These are phyloP conservation scores for Cystoisospora suis DNA, from an alignment of 169 alveolate species.

Conservation along the genomic window DNA sequence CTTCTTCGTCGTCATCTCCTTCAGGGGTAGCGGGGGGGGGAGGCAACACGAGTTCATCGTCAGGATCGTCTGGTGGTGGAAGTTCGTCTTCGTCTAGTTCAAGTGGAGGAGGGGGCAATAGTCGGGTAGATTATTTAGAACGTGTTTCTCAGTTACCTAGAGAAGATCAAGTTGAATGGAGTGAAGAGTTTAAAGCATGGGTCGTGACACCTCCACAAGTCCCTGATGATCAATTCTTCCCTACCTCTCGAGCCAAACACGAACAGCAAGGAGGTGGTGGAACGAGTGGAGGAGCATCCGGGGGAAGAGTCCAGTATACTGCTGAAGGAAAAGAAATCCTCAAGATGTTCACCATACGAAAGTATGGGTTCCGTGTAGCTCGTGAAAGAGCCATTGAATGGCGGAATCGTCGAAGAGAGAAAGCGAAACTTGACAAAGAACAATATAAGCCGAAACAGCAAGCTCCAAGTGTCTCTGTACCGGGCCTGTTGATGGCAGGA, in stretches of 20 bases:
- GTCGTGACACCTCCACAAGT: slow-evolving; percentile 33
- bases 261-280: neutral
- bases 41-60: neutral
- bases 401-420: slow-evolving; percentile 40
- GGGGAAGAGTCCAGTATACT: neutral
- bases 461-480: no score
- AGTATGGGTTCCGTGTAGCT: slow-evolving; percentile 54
- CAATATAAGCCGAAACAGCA: no score
- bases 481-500: no score
- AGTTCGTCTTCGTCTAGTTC: neutral
- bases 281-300: slow-evolving; percentile 10
- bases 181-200: slow-evolving; percentile 49
- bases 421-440: neutral
- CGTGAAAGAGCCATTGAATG: slow-evolving; percentile 56
- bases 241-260: neutral
- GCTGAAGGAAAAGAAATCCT: slow-evolving; percentile 26
- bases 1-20: neutral
- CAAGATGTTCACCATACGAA: slow-evolving; percentile 49
- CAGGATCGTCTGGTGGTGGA: neutral
- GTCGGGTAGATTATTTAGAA: slow-evolving; percentile 53
- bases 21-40: neutral
- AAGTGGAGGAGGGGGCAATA: slow-evolving; percentile 12
- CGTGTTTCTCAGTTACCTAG: slow-evolving; percentile 49
- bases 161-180: slow-evolving; percentile 48
- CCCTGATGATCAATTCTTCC: neutral